Base-by-base conservation (phyloP, 2,329 filamentous ascomycete species). In the Colletotrichum neosansevieriae region DNA sequence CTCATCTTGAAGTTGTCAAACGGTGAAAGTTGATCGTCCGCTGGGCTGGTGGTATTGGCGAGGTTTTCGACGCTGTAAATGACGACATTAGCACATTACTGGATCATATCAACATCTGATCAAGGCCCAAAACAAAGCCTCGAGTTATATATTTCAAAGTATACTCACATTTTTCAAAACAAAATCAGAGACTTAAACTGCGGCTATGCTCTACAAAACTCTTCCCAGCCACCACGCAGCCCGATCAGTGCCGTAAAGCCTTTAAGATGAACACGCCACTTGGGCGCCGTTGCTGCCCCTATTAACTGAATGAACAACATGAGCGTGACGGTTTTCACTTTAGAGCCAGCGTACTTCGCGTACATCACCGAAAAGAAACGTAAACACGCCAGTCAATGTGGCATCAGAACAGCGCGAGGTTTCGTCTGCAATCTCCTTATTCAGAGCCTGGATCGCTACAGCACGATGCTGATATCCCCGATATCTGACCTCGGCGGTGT, bases 11-110 rank as follows among this genome's bases (percentile, higher is more conserved):
- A 38, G 19, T 66, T 60, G 15, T 53, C 58, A 3, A 58, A 53
- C 0, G 74, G 69, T 49, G 75, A 74, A 10, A 71, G 34, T 24
- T 80, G 71, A 50, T 78, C 71, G 29, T 74, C 72, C 34, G 78
- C 77, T 4, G 79, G 78, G 1, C 74, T 78, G 3, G 79, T 78
- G 10, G 79, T 80, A 62, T 81, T 78, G 4, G 73, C 77, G 5
- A 80, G 73, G 10, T 80, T 75, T 1, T 75, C 70, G 34, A 76
- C 58, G 58, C 78, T 80, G 36, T 7, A 58, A 13, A 45, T 72
- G 51, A 72, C 4, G 10, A 29, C 17, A n/a, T 54, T 0, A 54
- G 32, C 29, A 0, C 32, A 12, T 19, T 32, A 10, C 19, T 0
- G 11, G 21, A 32, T n/a, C 24, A 4, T 6, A 6, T 29, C 24